Conservation (phyloP, 2,329 filamentous ascomycete genomes). For the Nigrograna mackinnonii region DNA sequence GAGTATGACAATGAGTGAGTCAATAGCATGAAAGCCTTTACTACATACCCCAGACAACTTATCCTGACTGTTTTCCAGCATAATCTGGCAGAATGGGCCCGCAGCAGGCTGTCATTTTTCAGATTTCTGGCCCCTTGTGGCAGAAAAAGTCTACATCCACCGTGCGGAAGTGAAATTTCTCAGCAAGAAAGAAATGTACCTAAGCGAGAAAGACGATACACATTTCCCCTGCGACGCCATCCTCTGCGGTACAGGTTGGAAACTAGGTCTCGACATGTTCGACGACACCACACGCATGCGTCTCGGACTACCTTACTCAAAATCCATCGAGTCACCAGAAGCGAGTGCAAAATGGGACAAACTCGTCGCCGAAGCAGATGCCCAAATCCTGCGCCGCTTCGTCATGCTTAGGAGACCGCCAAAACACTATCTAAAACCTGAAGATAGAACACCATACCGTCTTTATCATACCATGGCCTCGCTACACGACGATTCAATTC, state of each 20-base stretch:
- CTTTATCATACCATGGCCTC: constrained; percentile 17
- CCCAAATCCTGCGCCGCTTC: constrained; percentile 5
- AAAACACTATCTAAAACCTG: constrained; percentile 4
- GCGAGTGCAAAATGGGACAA: constrained; percentile 10
- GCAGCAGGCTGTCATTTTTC: constrained; percentile 19
- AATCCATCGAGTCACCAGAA: constrained; percentile 1
- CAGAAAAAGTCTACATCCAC: constrained; percentile 23
- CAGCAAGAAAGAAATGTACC: constrained; percentile 7
- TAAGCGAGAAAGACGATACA: constrained; percentile 11
- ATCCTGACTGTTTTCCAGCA: too few species aligned
- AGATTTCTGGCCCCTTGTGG: constrained; percentile 28
- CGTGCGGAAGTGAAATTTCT: constrained; percentile 18
- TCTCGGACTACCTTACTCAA: constrained; percentile 11
- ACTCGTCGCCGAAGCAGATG: constrained; percentile 10
- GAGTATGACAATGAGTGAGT: constrained; percentile 14
- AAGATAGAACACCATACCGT: constrained; percentile 15
- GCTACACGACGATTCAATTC: constrained; percentile 13
- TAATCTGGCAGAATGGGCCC: constrained; percentile 26
- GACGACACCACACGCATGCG: constrained; percentile 1
- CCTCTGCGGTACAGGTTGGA: constrained; percentile 30
- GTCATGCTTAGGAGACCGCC: constrained; percentile 15
- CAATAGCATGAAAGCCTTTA: neutral
- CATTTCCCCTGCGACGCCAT: constrained; percentile 23
- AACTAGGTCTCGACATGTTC: constrained; percentile 11
- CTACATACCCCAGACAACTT: neutral